Evolutionary conservation across 805 yeast species (phyloP), one percentile per base, ranked within the genome.

Genomic region (Ogataea paraovalis): DNA sequence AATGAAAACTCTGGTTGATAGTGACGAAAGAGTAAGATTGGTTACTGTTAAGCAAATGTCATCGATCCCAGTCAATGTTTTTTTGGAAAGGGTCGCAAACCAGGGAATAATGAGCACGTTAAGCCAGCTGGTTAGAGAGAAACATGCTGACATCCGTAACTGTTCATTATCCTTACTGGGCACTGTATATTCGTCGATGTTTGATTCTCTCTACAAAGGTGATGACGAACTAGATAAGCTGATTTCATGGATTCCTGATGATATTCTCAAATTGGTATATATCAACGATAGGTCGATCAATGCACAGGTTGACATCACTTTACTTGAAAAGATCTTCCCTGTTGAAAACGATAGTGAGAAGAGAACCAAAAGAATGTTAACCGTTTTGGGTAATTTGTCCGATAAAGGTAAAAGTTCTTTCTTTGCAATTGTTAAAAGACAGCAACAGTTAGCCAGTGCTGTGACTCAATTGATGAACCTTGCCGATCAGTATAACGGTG

Each of bases 231-330:
- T 70, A 3, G 68, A 70, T 16, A 56, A 58, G 6, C 49, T 69
- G 21, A 59, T 79, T 8, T 61, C 65, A 4, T 72, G 73, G 61
- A 80, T 89, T 22, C 96, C 97, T 1, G 78, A 80, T 39, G 74
- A 75, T 20, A 62, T 90, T 0, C 67, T 90, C 41, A 78, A 80
- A 20, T 71, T 87, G 39, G 74, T 85, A 43, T 90, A 86, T 58
- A 83, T 90, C 52, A 87, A 88, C 60, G 90, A 86, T 55, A 74
- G 68, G 44, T 70, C 72, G 9, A 82, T 87, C 43, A 87, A 83
- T 47, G 74, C 82, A 12, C 68, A 76, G 12, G 85, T 88, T 13
- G 96, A 89, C 60, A 51, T 66, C 3, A 66, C 75, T 0, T 54
- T 90, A 2, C 75, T 82, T 54, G 89, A 84, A 48, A 71, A 74